Base-by-base conservation (phyloP, 352 stramenopile genomes). In the Pythium myriotylum region DNA sequence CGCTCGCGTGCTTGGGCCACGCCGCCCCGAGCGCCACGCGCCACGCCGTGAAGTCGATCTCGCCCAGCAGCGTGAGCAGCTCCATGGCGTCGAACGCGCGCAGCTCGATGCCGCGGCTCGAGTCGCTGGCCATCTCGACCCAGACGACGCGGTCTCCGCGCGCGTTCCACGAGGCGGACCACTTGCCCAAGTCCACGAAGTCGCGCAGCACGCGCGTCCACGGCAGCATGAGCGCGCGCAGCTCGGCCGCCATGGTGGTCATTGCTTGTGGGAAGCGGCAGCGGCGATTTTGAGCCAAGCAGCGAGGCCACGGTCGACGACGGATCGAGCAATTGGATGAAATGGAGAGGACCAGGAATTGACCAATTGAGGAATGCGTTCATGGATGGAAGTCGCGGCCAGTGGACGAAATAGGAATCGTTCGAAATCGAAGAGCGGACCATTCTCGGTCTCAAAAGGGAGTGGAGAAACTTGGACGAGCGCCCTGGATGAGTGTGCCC, bases 21-120 rank as follows among this genome's bases (percentile, higher is more conserved):
- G 32, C 19, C 4, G 29, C 54, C 16, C 19, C 43, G 19, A 62
- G 33, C 10, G 45, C 45, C 10, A 39, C n/a, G 29, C 37, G 33
- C 42, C 45, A 62, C 29, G 32, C 54, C 0, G 19, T 42, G 39
- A 40, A 53, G 42, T 62, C 54, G 54, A 62, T 62, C 54, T 53
- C 27, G 29, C 54, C 42, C 19, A 62, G 42, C 8, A 62, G 32
- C 42, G 54, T 62, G 20, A 62, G 54, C 19, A 62, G 42, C 32
- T 62, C 54, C 22, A 62, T 35, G 13, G 54, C 54, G 29, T 62
- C 54, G 43, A 62, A 62, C 29, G 45, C 54, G 20, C 54, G 54
- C 19, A 43, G 42, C 43, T 62, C 54, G 29, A 51, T 51, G 24
- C 52, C 52, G 51, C 33, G 51, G 12, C n/a, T 23, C 26, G 23